A percentile compares a stretch with the other conserved stretches of the same genome.
These are phyloP conservation scores for Capsicum baccatum DNA, from an alignment of 257 asterid genomes.

Conservation along the genomic window DNA sequence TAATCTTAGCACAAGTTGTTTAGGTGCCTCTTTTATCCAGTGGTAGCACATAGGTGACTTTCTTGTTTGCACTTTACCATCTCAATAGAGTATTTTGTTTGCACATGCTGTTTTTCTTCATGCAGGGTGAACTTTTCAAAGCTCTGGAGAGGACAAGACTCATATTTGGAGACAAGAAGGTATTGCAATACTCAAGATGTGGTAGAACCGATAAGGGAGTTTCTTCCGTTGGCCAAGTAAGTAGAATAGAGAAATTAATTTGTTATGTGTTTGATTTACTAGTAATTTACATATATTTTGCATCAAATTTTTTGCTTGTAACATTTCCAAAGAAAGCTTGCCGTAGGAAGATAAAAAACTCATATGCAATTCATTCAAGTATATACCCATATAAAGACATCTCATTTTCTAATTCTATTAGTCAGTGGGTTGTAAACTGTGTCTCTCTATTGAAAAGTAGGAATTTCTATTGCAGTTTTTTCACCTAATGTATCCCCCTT, in stretches of 20 bases:
- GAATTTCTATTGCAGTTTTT: no score
- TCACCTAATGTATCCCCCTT: no score
- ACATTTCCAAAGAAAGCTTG: not conserved
- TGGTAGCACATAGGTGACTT: not conserved
- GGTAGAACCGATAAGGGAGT: slow-evolving; percentile 99
- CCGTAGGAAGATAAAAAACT: not conserved
- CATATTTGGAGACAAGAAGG: slow-evolving; percentile 81
- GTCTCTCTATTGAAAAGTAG: not conserved
- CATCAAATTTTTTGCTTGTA: not conserved
- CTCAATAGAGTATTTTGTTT: slow-evolving; percentile 10
- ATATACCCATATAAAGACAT: not conserved
- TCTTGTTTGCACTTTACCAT: not conserved
- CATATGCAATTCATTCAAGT: not conserved
- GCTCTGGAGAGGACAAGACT: slow-evolving; percentile 83
- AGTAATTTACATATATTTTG: slow-evolving; percentile 11
- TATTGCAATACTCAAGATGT: slow-evolving; percentile 83
- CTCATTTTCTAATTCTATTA: not conserved
- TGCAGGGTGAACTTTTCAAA: slow-evolving; percentile 89
- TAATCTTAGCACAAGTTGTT: slow-evolving; percentile 16
- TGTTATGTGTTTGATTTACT: slow-evolving; percentile 28
- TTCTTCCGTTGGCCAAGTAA: slow-evolving; percentile 97
- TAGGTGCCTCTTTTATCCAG: not conserved
- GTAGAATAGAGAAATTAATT: slow-evolving; percentile 35
- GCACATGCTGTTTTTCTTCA: slow-evolving; percentile 14
- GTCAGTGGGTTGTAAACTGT: not conserved